phyloP scores from a whole-genome alignment of 169 alveolate species.

The Cryptosporidium viatorum region DNA sequence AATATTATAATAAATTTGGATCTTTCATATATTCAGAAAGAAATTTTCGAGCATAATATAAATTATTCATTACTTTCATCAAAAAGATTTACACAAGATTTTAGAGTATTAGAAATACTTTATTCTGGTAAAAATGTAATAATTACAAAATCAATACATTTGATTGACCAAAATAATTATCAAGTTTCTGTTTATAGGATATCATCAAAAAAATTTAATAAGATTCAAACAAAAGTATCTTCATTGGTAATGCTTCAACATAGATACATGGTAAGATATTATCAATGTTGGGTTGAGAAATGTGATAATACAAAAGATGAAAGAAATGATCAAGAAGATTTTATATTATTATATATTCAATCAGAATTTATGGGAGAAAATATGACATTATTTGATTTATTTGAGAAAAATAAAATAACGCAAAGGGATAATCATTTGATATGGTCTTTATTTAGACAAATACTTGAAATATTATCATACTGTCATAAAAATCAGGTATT shows the following conservation, averaged over 20 bases:
- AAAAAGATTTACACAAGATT: conserved; percentile 60
- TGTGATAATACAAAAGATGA: conserved; percentile 8
- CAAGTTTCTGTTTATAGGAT: conserved; percentile 45
- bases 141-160: conserved; percentile 50
- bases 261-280: conserved; percentile 53
- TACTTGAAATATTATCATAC: conserved; percentile 52
- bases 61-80: conserved; percentile 31
- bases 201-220: conserved; percentile 1
- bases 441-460: conserved; percentile 67
- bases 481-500: conserved; percentile 41
- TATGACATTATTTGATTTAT: conserved; percentile 17
- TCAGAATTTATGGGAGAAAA: conserved; percentile 53
- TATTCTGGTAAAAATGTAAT: conserved; percentile 21
- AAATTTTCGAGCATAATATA: background rate
- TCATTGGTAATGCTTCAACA: conserved; percentile 73
- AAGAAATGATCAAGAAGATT: background rate
- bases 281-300: conserved; percentile 72
- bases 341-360: conserved; percentile 43
- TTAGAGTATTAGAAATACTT: conserved; percentile 19
- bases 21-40: background rate
- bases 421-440: conserved; percentile 33
- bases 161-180: conserved; percentile 58
- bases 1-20: background rate
- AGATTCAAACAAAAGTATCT: conserved; percentile 22
- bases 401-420: conserved; percentile 21